Percentiles rank a stretch among this genome's conserved stretches.
These are phyloP conservation scores for Cyphellophora europaea DNA, from an alignment of 2,329 filamentous ascomycete genomes.

Conservation along the genomic window DNA sequence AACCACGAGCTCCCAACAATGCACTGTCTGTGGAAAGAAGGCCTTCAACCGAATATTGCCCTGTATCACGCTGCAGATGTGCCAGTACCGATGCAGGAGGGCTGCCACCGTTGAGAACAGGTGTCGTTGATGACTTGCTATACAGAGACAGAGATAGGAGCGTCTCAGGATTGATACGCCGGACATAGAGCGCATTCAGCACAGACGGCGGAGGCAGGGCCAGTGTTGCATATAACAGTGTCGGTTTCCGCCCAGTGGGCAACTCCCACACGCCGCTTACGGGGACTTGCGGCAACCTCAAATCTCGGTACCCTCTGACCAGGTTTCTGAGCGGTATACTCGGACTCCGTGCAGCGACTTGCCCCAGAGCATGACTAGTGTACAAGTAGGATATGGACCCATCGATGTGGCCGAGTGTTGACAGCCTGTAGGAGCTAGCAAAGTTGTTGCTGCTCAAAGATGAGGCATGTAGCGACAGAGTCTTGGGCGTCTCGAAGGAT, in stretches of 20 bases:
- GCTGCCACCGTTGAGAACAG: slow-evolving; percentile 35
- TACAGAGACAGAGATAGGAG: slow-evolving; percentile 64
- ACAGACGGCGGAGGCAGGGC: slow-evolving; percentile 60
- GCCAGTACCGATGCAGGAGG: slow-evolving; percentile 37
- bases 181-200: slow-evolving; percentile 76
- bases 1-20: slow-evolving; percentile 72
- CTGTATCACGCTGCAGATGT: slow-evolving; percentile 59
- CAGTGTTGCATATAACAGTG: slow-evolving; percentile 35
- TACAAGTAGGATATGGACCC: slow-evolving; percentile 97
- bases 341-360: slow-evolving; percentile 59
- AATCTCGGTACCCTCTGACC: slow-evolving; percentile 64
- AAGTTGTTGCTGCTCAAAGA: slow-evolving; percentile 89
- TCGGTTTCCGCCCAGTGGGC: slow-evolving; percentile 25
- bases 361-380: slow-evolving; percentile 68
- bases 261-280: slow-evolving; percentile 30
- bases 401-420: slow-evolving; percentile 82
- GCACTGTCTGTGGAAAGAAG: slow-evolving; percentile 89
- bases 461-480: slow-evolving; percentile 76
- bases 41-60: slow-evolving; percentile 81
- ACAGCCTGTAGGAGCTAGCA: slow-evolving; percentile 85
- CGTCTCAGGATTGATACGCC: slow-evolving; percentile 64
- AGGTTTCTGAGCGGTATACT: slow-evolving; percentile 67
- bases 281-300: slow-evolving; percentile 25
- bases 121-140: slow-evolving; percentile 27
- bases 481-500: slow-evolving; percentile 77